Evolutionary conservation across 352 stramenopile genomes (phyloP).

Genomic region (Globisporangium nagaii): DNA sequence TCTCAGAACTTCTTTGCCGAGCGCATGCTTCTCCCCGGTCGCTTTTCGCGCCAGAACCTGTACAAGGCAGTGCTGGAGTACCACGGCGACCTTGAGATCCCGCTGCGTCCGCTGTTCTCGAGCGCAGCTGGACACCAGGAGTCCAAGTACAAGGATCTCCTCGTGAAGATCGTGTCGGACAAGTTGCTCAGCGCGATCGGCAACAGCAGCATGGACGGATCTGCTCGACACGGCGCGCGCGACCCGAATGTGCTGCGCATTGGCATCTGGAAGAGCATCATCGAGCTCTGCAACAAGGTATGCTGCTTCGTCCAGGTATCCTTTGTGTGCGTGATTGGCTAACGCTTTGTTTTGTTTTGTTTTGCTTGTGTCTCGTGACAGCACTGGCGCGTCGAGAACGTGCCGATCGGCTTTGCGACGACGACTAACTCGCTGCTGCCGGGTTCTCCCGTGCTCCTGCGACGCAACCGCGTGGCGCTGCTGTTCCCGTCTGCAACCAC

Average conservation of each 20-base stretch:
- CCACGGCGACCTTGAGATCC: conserved; percentile 21
- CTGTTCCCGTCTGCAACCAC: conserved; percentile 49
- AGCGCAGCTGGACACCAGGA: conserved; percentile 26
- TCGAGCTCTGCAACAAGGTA: conserved; percentile 59
- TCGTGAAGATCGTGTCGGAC: conserved; percentile 48
- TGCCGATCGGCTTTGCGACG: conserved; percentile 57
- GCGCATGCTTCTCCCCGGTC: conserved; percentile 50
- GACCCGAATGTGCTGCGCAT: conserved; percentile 34
- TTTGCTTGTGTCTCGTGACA: background rate
- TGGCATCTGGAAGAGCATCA: conserved; percentile 54
- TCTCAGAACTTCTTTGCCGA: conserved; percentile 50
- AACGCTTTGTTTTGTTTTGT: background rate
- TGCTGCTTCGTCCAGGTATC: background rate
- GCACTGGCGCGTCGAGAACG: conserved; percentile 64
- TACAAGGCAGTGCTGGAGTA: conserved; percentile 56
- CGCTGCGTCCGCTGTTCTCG: conserved; percentile 24
- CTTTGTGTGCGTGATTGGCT: background rate
- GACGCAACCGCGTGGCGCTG: conserved; percentile 62
- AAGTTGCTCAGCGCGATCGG: conserved; percentile 19
- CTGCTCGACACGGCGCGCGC: conserved; percentile 11
- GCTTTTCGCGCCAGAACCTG: conserved; percentile 62
- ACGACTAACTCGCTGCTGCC: conserved; percentile 38
- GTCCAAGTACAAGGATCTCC: conserved; percentile 60
- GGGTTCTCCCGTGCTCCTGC: conserved; percentile 56
- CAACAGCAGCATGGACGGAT: conserved; percentile 11